Conservation (phyloP, 441 rosid genomes). For the Euphorbia schlechtendalii region DNA sequence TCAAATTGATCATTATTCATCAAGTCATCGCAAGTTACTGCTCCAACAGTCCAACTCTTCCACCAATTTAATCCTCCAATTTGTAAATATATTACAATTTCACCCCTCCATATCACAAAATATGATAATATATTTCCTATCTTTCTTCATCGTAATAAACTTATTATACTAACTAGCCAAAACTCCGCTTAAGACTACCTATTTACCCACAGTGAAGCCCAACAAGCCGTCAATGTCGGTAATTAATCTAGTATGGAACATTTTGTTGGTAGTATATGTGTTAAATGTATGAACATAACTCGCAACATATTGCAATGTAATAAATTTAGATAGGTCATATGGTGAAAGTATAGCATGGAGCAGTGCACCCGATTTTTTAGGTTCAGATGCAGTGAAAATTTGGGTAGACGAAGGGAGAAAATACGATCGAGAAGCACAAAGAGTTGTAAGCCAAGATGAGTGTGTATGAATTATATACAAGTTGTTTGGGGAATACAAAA, state of each 20-base stretch:
- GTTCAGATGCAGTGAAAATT: constrained; percentile 33
- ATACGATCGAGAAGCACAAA: constrained; percentile 33
- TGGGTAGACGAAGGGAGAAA: constrained; percentile 40
- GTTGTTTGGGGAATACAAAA: constrained; percentile 45
- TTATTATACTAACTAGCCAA: too few species aligned
- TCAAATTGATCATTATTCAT: too few species aligned
- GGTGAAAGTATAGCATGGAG: constrained; percentile 37
- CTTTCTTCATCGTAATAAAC: too few species aligned
- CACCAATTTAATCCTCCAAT: too few species aligned
- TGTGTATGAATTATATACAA: constrained; percentile 40
- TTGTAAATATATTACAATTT: too few species aligned
- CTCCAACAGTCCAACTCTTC: too few species aligned
- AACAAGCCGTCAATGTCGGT: not conserved
- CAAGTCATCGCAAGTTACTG: too few species aligned
- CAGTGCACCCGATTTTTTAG: constrained; percentile 20
- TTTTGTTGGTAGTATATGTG: not conserved
- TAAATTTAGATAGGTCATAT: not conserved
- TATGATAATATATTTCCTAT: too few species aligned
- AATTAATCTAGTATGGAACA: not conserved
- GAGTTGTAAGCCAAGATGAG: constrained; percentile 27
- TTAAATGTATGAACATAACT: not conserved
- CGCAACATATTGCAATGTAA: not conserved
- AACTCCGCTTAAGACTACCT: not conserved
- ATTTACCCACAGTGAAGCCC: not conserved
- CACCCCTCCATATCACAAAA: too few species aligned